Conservation (phyloP, 177 flowering plant genomes). For the Vitis hybrid region DNA sequence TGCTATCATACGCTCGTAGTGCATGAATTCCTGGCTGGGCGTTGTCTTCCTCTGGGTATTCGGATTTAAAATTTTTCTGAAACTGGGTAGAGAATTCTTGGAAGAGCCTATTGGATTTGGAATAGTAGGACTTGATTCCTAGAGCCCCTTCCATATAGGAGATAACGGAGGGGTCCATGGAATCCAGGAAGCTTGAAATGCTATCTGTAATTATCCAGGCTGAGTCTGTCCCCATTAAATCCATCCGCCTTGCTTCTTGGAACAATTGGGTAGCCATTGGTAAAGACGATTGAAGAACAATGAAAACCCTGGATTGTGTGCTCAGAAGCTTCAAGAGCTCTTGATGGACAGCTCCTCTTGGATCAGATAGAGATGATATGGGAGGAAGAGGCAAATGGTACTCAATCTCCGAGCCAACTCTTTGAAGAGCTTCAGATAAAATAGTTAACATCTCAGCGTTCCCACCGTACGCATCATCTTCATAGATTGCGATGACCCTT, state of each 20-base stretch:
- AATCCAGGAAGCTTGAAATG: too few species aligned
- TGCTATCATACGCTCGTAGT: too few species aligned
- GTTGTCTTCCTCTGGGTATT: slow-evolving; percentile 1
- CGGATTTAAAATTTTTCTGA: slow-evolving; percentile 9
- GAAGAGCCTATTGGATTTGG: neutral
- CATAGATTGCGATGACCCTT: slow-evolving; percentile 30
- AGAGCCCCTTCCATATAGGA: too few species aligned
- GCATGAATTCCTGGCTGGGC: too few species aligned
- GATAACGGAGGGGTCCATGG: too few species aligned
- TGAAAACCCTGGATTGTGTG: slow-evolving; percentile 33
- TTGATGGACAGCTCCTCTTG: slow-evolving; percentile 17
- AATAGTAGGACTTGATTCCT: too few species aligned
- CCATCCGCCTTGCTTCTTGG: neutral
- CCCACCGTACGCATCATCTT: slow-evolving; percentile 31
- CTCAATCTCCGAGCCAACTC: slow-evolving; percentile 30
- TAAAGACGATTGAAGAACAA: slow-evolving; percentile 33
- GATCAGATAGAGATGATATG: slow-evolving; percentile 20
- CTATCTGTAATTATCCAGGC: too few species aligned
- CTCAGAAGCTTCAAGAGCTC: slow-evolving; percentile 23
- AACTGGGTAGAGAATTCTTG: slow-evolving; percentile 21
- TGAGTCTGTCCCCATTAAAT: too few species aligned
- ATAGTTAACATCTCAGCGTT: slow-evolving; percentile 22
- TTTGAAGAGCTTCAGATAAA: slow-evolving; percentile 31
- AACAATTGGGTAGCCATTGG: slow-evolving; percentile 30
- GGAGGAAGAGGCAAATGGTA: slow-evolving; percentile 26